These are phyloP conservation scores for Cryoendolithus antarcticus DNA, from an alignment of 2,329 filamentous ascomycete genomes.

Conservation along the genomic window DNA sequence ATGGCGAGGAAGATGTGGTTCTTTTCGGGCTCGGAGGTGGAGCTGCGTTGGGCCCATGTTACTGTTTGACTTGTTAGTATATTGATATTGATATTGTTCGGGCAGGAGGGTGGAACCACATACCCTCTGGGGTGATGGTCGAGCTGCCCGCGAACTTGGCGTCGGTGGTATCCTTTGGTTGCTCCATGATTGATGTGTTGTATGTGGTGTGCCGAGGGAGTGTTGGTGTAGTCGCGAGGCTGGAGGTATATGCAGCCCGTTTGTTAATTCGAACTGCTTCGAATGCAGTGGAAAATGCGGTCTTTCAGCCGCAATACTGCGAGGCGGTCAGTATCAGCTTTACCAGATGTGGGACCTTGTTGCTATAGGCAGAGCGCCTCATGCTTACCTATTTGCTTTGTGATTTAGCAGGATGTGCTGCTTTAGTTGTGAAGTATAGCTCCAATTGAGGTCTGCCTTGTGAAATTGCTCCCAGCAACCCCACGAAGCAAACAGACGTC, in stretches of 20 bases:
- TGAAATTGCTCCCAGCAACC: no score
- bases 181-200: conserved; percentile 14
- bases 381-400: no score
- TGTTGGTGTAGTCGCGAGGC: conserved; percentile 2
- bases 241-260: conserved; percentile 2
- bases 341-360: no score
- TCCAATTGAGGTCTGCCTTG: no score
- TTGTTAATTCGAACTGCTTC: no score
- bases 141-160: conserved; percentile 21
- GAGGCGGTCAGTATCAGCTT: no score
- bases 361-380: no score
- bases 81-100: not conserved
- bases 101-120: not conserved
- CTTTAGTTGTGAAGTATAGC: no score
- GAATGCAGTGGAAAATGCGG: no score
- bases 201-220: conserved; percentile 1
- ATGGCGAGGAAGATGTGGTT: conserved; percentile 95
- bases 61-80: conserved; percentile 43
- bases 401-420: no score
- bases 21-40: conserved; percentile 62
- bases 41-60: conserved; percentile 96
- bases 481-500: no score
- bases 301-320: no score
- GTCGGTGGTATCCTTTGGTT: conserved; percentile 23
- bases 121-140: conserved; percentile 27